Evolutionary conservation across 2,329 filamentous ascomycete genomes (phyloP).

Genomic region (Pseudophaeomoniella oleicola): DNA sequence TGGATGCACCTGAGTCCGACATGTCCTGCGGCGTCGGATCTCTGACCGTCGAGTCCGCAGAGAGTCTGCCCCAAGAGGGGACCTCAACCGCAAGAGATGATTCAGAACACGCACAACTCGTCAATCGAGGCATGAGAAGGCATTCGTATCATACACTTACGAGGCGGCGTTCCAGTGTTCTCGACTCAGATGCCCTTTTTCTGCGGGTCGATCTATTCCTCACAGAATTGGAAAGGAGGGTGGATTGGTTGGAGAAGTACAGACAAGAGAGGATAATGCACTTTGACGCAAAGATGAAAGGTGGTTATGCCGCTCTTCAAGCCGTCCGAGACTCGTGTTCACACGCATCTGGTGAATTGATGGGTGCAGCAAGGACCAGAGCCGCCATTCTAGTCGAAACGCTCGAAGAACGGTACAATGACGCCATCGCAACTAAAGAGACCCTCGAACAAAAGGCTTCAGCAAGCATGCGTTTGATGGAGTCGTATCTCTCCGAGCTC

Average conservation of each 20-base stretch:
- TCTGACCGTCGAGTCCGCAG: constrained; percentile 1
- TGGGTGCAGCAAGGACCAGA: constrained; percentile 71
- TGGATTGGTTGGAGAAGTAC: constrained; percentile 81
- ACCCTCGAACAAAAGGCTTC: constrained; percentile 85
- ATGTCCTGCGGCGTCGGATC: constrained; percentile 1
- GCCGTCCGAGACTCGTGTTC: constrained; percentile 79
- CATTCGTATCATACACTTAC: constrained; percentile 28
- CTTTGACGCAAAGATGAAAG: constrained; percentile 68
- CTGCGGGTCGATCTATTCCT: constrained; percentile 39
- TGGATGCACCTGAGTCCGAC: too few relatives aligned
- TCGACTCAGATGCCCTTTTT: constrained; percentile 29
- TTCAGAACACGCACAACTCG: not conserved
- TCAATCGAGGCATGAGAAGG: constrained; percentile 19
- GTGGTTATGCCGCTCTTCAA: constrained; percentile 73
- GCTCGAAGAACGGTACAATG: constrained; percentile 73
- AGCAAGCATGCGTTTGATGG: constrained; percentile 73
- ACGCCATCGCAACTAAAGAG: constrained; percentile 69
- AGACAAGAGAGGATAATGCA: constrained; percentile 67
- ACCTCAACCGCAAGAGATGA: not conserved
- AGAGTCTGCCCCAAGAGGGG: not conserved
- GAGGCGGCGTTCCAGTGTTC: constrained; percentile 26
- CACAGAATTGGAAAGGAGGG: constrained; percentile 67
- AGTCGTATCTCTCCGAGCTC: constrained; percentile 71
- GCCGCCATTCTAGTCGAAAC: constrained; percentile 87
- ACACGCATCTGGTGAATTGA: constrained; percentile 75